Evolutionary conservation across 2,329 filamentous ascomycete genomes (phyloP), one percentile per base, ranked within the genome.

Genomic region (Celoporthe dispersa): DNA sequence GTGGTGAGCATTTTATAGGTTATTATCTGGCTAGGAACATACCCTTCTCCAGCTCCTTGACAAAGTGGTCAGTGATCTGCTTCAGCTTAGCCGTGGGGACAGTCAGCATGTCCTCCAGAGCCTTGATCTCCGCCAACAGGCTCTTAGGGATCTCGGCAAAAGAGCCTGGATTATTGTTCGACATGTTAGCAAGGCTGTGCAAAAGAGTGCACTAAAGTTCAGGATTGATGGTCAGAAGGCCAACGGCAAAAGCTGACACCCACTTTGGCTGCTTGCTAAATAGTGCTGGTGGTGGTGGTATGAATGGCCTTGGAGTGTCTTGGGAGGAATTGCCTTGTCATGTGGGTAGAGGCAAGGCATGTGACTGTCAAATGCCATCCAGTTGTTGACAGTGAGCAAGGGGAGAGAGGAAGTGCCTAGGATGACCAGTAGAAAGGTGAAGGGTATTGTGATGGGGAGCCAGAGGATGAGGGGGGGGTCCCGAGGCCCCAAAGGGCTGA

Each of bases 81-180:
- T 98, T 98, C 68, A 98, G 89, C 84, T 93, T 97, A 51, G 87
- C 82, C 0, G 87, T 87, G 74, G 92, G 88, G 61, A 98, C 90
- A 14, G 90, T 92, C 82, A 99, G 97, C 67, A 91, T 81, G 70
- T 94, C 87, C 84, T 98, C 96, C 33, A 98, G 87, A 72, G 88
- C 86, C 80, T 92, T 90, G 78, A 98, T 94, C 83, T 98, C 92
- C 51, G 82, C 79, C 67, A 93, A 84, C 74, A 98, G 88, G 81
- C 94, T 90, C 83, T 94, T 92, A 73, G 95, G 94, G 81, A 97
- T 88, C 84, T 98, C 94, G 80, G 91, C 90, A 89, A 96, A 93
- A 73, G 94, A 97, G 79, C 94, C 94, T 97, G 75, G 35, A 35
- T 53, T 12, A 33, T 41, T 5, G 19, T 51, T 64, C 16, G 1